Evolutionary conservation across 2,329 filamentous ascomycete species (phyloP).

Genomic region (Ophiocordyceps sinensis): DNA sequence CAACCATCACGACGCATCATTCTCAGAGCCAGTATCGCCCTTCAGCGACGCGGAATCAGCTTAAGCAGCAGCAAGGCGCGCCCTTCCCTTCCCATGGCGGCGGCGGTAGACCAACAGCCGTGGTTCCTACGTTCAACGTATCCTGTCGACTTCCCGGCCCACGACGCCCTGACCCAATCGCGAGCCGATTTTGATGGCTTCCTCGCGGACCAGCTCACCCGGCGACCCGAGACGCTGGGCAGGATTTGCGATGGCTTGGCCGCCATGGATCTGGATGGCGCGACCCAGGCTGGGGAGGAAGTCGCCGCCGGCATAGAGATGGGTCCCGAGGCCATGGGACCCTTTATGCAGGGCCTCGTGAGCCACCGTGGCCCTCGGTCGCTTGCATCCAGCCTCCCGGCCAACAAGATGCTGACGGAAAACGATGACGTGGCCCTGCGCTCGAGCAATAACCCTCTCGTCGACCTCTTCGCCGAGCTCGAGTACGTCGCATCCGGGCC

Average conservation of each 20-base stretch:
- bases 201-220: neutral
- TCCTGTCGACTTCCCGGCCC: neutral
- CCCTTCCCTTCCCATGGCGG: no score
- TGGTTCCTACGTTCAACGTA: neutral
- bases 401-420: constrained; percentile 35
- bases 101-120: no score
- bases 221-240: neutral
- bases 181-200: neutral
- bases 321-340: no score
- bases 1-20: no score
- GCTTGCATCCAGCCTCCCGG: neutral
- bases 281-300: no score
- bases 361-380: no score
- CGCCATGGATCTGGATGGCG: no score
- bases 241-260: no score
- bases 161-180: neutral
- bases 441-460: constrained; percentile 28
- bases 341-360: neutral
- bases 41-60: no score
- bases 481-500: constrained; percentile 22
- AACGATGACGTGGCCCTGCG: constrained; percentile 34
- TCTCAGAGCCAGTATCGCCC: no score
- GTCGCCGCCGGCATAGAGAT: no score
- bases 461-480: constrained; percentile 41
- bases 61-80: no score